Base-by-base conservation (phyloP, 139 green algal species). In the Chlamydomonas eustigma region DNA sequence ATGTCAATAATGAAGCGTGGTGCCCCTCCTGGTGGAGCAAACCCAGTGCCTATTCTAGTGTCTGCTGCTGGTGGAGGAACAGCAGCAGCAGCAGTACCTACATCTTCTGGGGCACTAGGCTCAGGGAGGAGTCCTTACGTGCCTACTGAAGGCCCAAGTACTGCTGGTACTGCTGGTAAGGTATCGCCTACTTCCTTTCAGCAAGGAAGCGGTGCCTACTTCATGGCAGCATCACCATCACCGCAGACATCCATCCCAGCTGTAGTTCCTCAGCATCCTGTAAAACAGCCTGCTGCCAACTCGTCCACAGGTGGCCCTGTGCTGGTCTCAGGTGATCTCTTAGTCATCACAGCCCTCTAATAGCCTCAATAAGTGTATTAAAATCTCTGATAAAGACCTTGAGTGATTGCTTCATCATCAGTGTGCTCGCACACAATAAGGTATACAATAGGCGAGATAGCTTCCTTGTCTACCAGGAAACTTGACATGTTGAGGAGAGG, bases 1-100 rank as follows among this genome's bases (percentile, higher is more conserved):
- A 86, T 92, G 83, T 75, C 78, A 4, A 71, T 93, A 5, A 89
- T 91, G 83, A 91, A 92, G 77, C 74, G 81, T 4, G 84, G 86
- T 0, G 72, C 32, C 33, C 65, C 65, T 39, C 65, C 65, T 3
- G 65, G 65, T 4, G 65, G 65, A 4, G 65, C 31, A 4, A 72
- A 72, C 28, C 65, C 65, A 12, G 65, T 31, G 28, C 65, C 65
- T 4, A 6, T 72, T 33, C 4, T 31, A 4, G 33, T 72, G 8
- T 28, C 58, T 6, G 6, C 25, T 28, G 28, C 58, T 18, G 18
- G 25, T 18, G 18, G 25, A 70, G 25, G 25, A 35, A 32, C 58
- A 37, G 6, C 24, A 35, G 25, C 58, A 70, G 58, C 25, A 70
- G 6, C 58, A 35, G 25, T 28, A 35, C 58, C 50, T 24, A 30